These are phyloP conservation scores for Ophiostoma australiae DNA, from an alignment of 2,329 filamentous ascomycete genomes.

Conservation along the genomic window DNA sequence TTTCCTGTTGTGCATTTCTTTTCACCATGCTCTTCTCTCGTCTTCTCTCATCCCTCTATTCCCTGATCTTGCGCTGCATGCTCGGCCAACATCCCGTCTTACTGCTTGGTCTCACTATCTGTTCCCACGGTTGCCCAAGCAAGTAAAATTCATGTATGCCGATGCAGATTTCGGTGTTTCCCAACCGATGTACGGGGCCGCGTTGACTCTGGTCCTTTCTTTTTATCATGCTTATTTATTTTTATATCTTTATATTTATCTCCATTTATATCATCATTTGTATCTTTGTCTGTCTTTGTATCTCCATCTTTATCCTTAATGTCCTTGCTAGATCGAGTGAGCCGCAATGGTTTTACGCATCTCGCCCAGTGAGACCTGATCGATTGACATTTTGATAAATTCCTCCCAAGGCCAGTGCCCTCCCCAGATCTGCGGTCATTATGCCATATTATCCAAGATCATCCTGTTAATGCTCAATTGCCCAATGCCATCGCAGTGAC, in stretches of 20 bases:
- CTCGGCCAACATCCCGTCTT: neutral
- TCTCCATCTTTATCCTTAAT: too few relatives aligned
- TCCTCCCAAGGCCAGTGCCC: neutral
- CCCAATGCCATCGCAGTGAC: neutral
- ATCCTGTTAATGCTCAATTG: neutral
- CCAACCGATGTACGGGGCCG: slow-evolving; percentile 11
- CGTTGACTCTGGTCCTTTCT: neutral
- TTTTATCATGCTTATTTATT: too few relatives aligned
- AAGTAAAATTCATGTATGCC: neutral
- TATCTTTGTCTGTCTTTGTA: too few relatives aligned
- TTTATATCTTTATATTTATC: too few relatives aligned
- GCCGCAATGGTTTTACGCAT: neutral
- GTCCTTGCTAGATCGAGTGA: neutral
- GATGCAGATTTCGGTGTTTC: slow-evolving; percentile 15
- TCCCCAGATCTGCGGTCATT: neutral
- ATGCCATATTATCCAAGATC: neutral
- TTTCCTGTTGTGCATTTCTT: neutral
- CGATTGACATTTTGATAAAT: neutral
- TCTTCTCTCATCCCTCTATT: neutral
- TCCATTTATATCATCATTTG: too few relatives aligned
- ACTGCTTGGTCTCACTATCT: slow-evolving; percentile 4
- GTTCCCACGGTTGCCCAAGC: neutral
- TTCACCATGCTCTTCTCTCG: neutral
- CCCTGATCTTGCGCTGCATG: neutral
- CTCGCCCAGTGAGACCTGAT: neutral